Base-by-base conservation (phyloP, 2,329 filamentous ascomycete species). In the Meredithiella fracta region DNA sequence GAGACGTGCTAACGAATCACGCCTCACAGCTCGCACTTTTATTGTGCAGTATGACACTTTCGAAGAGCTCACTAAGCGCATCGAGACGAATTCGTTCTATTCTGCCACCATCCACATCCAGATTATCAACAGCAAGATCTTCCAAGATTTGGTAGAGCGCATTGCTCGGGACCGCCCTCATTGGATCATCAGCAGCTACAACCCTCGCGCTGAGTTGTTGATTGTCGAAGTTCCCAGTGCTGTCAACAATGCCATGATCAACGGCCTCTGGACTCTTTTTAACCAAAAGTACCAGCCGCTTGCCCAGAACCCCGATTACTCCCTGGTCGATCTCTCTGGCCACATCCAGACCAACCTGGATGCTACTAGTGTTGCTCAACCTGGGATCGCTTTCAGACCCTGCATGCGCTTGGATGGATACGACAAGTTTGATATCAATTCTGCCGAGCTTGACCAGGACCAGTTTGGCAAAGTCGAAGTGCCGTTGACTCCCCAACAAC, bases 31-130 rank as follows among this genome's bases (percentile, higher is more conserved):
- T 37, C 51, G 52, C 42, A 57, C 55, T 31, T 22, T 53, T 15
- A 57, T 57, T 17, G 55, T 57, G 23, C 55, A 57, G 26, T 57
- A 57, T 53, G 55, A 57, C 40, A 47, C 37, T 26, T 40, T 57
- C 29, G 55, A 57, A 14, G 55, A 57, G 23, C 40, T 57, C 15
- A 53, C 40, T 26, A 47, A 50, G 17, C 55, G 55, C 40, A 38
- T 57, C 37, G 55, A 57, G 50, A 49, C 47, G 22, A 49, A 50
- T 40, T 34, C 37, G 25, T 57, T 57, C 26, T 49, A 57, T 38
- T 52, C 50, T 23, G 55, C 52, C 50, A 53, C 52, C 15, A 49
- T 57, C 20, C 55, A 57, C 42, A 49, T 57, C 37, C 55, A 57
- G 37, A 44, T 26, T 25, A 22, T 50, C 47, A 44, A 38, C 51